phyloP scores from a whole-genome alignment of 495 filamentous ascomycete genomes.

The Neurospora cerealis region DNA sequence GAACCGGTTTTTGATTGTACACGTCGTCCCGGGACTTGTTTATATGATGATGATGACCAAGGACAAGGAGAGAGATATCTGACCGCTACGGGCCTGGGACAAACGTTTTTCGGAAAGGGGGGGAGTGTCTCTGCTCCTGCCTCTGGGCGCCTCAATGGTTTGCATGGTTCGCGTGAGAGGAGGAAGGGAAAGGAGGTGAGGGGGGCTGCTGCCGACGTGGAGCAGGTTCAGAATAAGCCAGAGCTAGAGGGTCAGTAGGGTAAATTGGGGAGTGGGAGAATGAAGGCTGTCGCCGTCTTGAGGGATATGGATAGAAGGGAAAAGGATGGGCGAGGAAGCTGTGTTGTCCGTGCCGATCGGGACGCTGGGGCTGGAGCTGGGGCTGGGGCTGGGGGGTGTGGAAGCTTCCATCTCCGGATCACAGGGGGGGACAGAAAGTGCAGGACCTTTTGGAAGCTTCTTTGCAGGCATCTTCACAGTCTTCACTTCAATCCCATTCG shows the following conservation, averaged over 20 bases:
- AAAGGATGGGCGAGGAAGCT: too few relatives aligned
- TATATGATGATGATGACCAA: background rate
- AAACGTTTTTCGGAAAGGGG: background rate
- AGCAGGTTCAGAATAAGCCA: background rate
- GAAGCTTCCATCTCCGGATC: too few relatives aligned
- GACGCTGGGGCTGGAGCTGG: too few relatives aligned
- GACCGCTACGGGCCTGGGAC: too few relatives aligned
- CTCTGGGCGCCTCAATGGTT: background rate
- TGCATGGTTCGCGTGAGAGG: background rate
- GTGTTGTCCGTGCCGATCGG: too few relatives aligned
- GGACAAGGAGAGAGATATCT: background rate
- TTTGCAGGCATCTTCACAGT: background rate
- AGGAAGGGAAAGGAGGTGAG: background rate
- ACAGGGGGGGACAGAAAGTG: too few relatives aligned
- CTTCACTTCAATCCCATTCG: background rate
- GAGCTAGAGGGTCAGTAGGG: background rate
- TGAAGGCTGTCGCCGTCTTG: too few relatives aligned
- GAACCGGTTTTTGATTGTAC: too few relatives aligned
- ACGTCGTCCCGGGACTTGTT: too few relatives aligned
- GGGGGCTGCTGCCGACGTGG: background rate
- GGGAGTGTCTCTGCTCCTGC: background rate
- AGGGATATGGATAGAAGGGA: too few relatives aligned
- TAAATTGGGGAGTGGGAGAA: background rate
- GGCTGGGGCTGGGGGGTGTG: too few relatives aligned
- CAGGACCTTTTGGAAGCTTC: too few relatives aligned